Percentiles rank a stretch among this genome's conserved stretches.
phyloP scores from a whole-genome alignment of 1,139 yeast species.

The Saccharomyces hybrid region DNA sequence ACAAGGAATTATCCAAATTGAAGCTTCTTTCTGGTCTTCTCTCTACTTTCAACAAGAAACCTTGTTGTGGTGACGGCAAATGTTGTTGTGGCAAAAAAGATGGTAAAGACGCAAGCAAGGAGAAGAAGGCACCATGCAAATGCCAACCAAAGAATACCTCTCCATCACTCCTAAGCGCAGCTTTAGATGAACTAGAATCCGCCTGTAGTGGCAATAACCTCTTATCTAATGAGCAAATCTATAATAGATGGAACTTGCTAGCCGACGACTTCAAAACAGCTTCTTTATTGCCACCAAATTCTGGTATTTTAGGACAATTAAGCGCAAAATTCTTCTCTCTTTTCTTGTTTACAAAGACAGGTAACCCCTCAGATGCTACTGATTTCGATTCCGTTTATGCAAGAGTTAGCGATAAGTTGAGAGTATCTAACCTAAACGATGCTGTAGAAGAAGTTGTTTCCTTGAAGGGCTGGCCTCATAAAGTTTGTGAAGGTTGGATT shows the following conservation, averaged over 20 bases:
- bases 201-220: slow-evolving; percentile 15
- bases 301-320: slow-evolving; percentile 88
- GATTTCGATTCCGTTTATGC: slow-evolving; percentile 87
- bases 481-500: slow-evolving; percentile 87
- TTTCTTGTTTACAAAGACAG: slow-evolving; percentile 58
- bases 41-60: slow-evolving; percentile 19
- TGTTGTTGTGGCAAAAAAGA: slow-evolving; percentile 14
- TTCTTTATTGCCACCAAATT: slow-evolving; percentile 84
- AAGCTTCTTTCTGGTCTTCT: slow-evolving; percentile 26
- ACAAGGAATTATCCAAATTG: slow-evolving; percentile 29
- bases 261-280: slow-evolving; percentile 86
- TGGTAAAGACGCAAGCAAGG: slow-evolving; percentile 2
- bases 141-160: slow-evolving; percentile 15
- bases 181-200: slow-evolving; percentile 22
- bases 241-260: slow-evolving; percentile 64
- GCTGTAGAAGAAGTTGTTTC: slow-evolving; percentile 91
- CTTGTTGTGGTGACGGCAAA: slow-evolving; percentile 15
- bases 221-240: slow-evolving; percentile 54
- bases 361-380: slow-evolving; percentile 69
- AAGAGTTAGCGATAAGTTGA: slow-evolving; percentile 69
- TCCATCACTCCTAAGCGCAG: slow-evolving; percentile 23
- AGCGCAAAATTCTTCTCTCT: slow-evolving; percentile 72
- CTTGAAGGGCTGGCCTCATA: slow-evolving; percentile 90
- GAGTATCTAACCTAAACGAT: slow-evolving; percentile 68
- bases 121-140: slow-evolving; percentile 3